phyloP scores from a whole-genome alignment of 768 basidiomycete genomes.

The Phaffia tasmanica region DNA sequence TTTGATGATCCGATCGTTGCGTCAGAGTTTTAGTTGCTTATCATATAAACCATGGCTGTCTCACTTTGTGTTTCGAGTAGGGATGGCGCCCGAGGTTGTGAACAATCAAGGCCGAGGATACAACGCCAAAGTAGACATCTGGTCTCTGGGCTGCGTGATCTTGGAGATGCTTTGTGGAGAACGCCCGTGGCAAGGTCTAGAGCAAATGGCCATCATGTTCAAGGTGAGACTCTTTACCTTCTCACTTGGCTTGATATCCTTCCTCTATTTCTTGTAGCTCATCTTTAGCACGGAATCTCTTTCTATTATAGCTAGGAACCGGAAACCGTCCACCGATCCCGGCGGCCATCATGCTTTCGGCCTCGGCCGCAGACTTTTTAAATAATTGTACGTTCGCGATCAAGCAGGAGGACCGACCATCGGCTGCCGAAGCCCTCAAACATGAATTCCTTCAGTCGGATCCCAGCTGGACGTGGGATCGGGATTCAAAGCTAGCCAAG shows the following conservation, averaged over 20 bases:
- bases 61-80: background rate
- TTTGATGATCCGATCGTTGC: background rate
- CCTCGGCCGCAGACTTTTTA: slow-evolving; percentile 73
- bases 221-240: slow-evolving; percentile 49
- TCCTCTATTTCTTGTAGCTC: background rate
- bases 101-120: slow-evolving; percentile 73
- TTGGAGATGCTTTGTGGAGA: slow-evolving; percentile 98
- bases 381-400: slow-evolving; percentile 71
- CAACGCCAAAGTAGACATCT: slow-evolving; percentile 94
- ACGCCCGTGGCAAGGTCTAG: slow-evolving; percentile 84
- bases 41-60: background rate
- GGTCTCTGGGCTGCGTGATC: slow-evolving; percentile 91
- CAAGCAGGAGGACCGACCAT: slow-evolving; percentile 71
- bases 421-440: slow-evolving; percentile 61
- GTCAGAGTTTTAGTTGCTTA: background rate
- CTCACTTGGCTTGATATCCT: background rate
- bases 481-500: slow-evolving; percentile 19
- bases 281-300: background rate
- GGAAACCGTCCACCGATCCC: slow-evolving; percentile 69
- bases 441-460: slow-evolving; percentile 40
- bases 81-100: slow-evolving; percentile 40
- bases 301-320: slow-evolving; percentile 55
- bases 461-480: slow-evolving; percentile 13
- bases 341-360: slow-evolving; percentile 61
- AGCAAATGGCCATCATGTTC: slow-evolving; percentile 84